A percentile compares a stretch with the other conserved stretches of the same genome.
These are phyloP conservation scores for Pichia sp. DNA, from an alignment of 1,139 yeast species.

Conservation along the genomic window DNA sequence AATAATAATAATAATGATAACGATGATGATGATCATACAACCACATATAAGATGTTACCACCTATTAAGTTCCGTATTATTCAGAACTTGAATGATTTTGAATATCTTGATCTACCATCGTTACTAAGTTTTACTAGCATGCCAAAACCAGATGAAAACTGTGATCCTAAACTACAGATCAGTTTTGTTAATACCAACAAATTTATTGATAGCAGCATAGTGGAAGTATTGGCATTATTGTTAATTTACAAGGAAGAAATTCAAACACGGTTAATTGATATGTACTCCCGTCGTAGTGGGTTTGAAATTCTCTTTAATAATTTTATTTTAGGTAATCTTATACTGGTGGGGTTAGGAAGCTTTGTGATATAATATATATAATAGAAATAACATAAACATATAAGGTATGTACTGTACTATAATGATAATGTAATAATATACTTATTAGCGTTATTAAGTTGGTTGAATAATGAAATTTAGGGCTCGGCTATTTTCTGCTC, in stretches of 20 bases:
- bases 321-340: constrained; percentile 29
- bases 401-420: too few relatives aligned
- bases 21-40: background rate
- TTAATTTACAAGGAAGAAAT: constrained; percentile 29
- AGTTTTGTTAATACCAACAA: constrained; percentile 25
- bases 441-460: too few relatives aligned
- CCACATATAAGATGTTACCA: constrained; percentile 28
- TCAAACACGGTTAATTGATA: constrained; percentile 26
- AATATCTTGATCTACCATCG: constrained; percentile 25
- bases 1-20: constrained; percentile 1
- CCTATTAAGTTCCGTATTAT: constrained; percentile 53
- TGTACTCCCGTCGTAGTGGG: constrained; percentile 27
- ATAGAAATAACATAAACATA: background rate
- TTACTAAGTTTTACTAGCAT: constrained; percentile 20
- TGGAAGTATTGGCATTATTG: constrained; percentile 26
- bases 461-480: too few relatives aligned
- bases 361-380: constrained; percentile 25
- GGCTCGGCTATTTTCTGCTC: too few relatives aligned
- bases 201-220: constrained; percentile 24
- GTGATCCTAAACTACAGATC: constrained; percentile 15
- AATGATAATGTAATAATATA: too few relatives aligned
- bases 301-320: constrained; percentile 30
- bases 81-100: constrained; percentile 49
- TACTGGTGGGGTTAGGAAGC: constrained; percentile 31
- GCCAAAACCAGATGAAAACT: constrained; percentile 9